Conservation (phyloP, 2,329 filamentous ascomycete species). For the Cercospora zeae-maydis region DNA sequence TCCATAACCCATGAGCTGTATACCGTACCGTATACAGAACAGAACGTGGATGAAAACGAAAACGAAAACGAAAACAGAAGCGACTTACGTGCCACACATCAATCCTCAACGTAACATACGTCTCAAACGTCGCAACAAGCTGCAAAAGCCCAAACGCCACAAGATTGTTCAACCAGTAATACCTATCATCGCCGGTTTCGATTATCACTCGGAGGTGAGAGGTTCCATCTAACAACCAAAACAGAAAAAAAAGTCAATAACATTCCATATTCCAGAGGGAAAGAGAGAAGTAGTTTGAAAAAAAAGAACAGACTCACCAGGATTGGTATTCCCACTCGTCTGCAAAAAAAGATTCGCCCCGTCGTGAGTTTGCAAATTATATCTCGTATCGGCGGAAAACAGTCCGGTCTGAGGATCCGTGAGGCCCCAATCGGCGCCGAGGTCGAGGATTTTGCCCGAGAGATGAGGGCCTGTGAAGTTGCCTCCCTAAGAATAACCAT, state of each 20-base stretch:
- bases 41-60: not conserved
- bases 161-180: slow-evolving; percentile 41
- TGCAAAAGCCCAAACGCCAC: slow-evolving; percentile 28
- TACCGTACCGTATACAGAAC: too few relatives aligned
- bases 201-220: slow-evolving; percentile 37
- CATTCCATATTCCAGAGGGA: too few relatives aligned
- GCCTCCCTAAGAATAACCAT: slow-evolving; percentile 18
- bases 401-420: slow-evolving; percentile 32
- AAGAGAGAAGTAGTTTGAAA: too few relatives aligned
- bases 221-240: slow-evolving; percentile 17
- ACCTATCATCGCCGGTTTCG: slow-evolving; percentile 36
- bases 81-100: slow-evolving; percentile 32
- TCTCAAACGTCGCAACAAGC: slow-evolving; percentile 14
- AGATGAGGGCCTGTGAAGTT: slow-evolving; percentile 33
- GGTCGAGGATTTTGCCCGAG: slow-evolving; percentile 32
- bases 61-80: not conserved
- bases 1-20: not conserved
- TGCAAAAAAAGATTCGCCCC: slow-evolving; percentile 37
- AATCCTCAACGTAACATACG: slow-evolving; percentile 24
- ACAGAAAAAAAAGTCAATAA: not conserved
- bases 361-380: slow-evolving; percentile 39
- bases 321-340: slow-evolving; percentile 33
- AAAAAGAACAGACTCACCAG: slow-evolving; percentile 10
- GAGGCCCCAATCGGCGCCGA: slow-evolving; percentile 41
- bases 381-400: slow-evolving; percentile 38